phyloP scores from a whole-genome alignment of 306 rosid genomes.

The Dicorynia guianensis region DNA sequence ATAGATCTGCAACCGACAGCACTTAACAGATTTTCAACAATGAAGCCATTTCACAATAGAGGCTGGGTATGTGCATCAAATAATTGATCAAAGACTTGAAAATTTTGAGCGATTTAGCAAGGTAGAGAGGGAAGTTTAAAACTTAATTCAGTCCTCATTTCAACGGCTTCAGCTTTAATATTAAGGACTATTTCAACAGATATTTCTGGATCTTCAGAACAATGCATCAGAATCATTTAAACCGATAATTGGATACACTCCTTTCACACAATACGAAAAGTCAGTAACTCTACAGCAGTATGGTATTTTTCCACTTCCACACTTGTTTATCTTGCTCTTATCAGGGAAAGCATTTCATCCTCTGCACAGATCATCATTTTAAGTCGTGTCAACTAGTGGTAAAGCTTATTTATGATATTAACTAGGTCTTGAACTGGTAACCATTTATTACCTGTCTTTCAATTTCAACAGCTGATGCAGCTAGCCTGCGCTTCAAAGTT shows the following conservation, averaged over 20 bases:
- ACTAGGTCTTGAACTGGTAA: not conserved
- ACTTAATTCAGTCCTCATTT: too few species aligned
- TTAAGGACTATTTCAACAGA: not conserved
- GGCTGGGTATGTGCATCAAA: too few species aligned
- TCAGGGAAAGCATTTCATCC: constrained; percentile 96
- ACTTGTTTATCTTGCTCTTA: constrained; percentile 29
- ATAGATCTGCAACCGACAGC: too few species aligned
- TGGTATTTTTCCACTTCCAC: not conserved
- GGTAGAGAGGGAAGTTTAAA: too few species aligned
- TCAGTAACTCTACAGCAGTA: constrained; percentile 3
- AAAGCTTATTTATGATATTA: constrained; percentile 5
- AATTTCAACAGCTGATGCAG: constrained; percentile 77
- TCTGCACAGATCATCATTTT: constrained; percentile 56
- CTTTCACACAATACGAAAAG: constrained; percentile 27
- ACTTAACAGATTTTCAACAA: too few species aligned
- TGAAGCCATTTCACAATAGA: too few species aligned
- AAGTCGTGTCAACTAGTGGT: constrained; percentile 33
- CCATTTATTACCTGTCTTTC: constrained; percentile 74
- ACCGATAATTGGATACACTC: constrained; percentile 14
- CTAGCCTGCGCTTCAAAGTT: constrained; percentile 66
- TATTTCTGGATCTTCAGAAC: constrained; percentile 12
- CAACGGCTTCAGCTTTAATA: too few species aligned
- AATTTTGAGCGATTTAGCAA: too few species aligned
- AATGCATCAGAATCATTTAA: not conserved
- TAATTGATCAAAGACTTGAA: too few species aligned